Base-by-base conservation (phyloP, 2,329 filamentous ascomycete species). In the Claviceps sp. region DNA sequence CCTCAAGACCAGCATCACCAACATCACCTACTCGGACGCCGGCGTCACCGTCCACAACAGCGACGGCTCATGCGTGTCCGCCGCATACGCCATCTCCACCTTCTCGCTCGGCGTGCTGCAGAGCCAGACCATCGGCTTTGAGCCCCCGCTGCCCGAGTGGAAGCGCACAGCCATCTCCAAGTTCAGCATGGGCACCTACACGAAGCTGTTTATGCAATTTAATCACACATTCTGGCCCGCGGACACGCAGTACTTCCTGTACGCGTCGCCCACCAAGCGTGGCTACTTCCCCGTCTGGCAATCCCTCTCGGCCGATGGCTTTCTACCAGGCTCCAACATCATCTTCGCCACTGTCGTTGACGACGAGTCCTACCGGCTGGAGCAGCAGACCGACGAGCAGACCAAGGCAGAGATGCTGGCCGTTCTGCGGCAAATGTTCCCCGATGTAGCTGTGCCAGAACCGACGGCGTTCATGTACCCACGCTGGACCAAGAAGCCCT, bases 181-280 rank as follows among this genome's bases (percentile, higher is more conserved):
- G 40, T 85, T 85, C 62, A 70, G 72, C 55, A 85, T 87, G 77
- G 83, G 78, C 6, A 85, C 81, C 0, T 87, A 86, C 65, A 87
- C 82, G 49, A 87, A 87, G 62, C 78, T 87, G 55, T 87, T 87
- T 65, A 67, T 84, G 54, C 82, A 85, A 55, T 87, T 86, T 65
- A 71, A 81, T 54, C 70, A 81, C 51, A 76, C 79, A 0, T 87
- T 87, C 64, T 87, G 83, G 84, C 68, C 58, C 0, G 60, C 65
- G 0, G 64, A 70, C 16, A 67, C 62, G 0, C 63, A 75, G 56
- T 75, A 63, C 56, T 70, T 74, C 53, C 60, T 75, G 0, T 74
- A 74, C 50, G 72, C 72, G 0, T 72, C 72, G 24, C 63, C 69
- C 2, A 61, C 62, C 0, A 60, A 60, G 18, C 66, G 72, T 1